phyloP scores from a whole-genome alignment of 257 asterid genomes.

The Lithospermum erythrorhizon region DNA sequence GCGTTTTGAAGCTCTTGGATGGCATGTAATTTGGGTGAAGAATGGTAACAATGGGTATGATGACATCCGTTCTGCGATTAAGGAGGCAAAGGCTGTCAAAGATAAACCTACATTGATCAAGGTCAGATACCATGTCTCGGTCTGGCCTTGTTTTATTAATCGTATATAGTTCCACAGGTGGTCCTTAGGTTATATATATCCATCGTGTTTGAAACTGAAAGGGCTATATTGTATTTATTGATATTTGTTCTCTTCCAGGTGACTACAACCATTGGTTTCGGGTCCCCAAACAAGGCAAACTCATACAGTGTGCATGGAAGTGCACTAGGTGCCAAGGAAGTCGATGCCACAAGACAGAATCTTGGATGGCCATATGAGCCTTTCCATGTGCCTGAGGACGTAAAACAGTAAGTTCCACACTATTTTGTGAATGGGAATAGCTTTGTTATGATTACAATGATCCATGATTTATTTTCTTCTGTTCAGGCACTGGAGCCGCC shows the following conservation, averaged over 20 bases:
- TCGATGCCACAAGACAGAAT: slow-evolving; percentile 88
- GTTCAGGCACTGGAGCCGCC: slow-evolving; percentile 89
- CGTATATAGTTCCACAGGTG: neutral
- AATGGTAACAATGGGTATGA: slow-evolving; percentile 86
- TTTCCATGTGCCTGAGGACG: slow-evolving; percentile 86
- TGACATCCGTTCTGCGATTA: slow-evolving; percentile 89
- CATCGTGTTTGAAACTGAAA: neutral
- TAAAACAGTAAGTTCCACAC: slow-evolving; percentile 62
- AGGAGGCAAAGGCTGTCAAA: slow-evolving; percentile 86
- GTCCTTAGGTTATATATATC: neutral
- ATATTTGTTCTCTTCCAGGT: slow-evolving; percentile 22
- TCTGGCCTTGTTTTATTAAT: neutral
- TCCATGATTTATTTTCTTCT: slow-evolving; percentile 11
- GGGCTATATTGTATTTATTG: neutral
- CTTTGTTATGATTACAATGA: slow-evolving; percentile 11
- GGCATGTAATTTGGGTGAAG: slow-evolving; percentile 99
- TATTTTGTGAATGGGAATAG: slow-evolving; percentile 4
- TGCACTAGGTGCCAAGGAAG: slow-evolving; percentile 88
- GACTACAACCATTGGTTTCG: slow-evolving; percentile 65
- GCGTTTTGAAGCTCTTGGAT: slow-evolving; percentile 89
- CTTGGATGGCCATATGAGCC: slow-evolving; percentile 94
- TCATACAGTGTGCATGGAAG: slow-evolving; percentile 67
- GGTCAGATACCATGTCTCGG: slow-evolving; percentile 22
- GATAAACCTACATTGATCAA: slow-evolving; percentile 90
- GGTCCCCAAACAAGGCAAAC: slow-evolving; percentile 71